Percentiles rank a stretch among this genome's conserved stretches.
Evolutionary conservation across 2,329 filamentous ascomycete genomes (phyloP).

Genomic region (Claviceps purpurea): DNA sequence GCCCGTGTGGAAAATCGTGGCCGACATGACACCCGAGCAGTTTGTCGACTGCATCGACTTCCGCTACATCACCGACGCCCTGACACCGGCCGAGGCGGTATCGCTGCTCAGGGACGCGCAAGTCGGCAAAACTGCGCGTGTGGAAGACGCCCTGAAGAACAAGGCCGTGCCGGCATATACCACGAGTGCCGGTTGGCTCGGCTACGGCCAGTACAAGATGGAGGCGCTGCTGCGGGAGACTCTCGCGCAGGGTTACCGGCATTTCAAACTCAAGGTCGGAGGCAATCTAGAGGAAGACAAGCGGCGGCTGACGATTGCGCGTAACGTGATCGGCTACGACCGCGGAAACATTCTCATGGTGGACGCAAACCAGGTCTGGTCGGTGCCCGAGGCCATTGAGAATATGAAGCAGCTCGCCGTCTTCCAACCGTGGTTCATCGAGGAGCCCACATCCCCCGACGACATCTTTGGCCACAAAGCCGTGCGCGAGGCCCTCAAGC

Average conservation of each 20-base stretch:
- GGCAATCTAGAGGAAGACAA: constrained; percentile 58
- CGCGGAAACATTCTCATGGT: constrained; percentile 79
- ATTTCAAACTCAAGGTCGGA: constrained; percentile 90
- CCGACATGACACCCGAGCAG: constrained; percentile 81
- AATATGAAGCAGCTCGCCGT: constrained; percentile 74
- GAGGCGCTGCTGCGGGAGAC: constrained; percentile 60
- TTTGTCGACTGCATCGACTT: constrained; percentile 85
- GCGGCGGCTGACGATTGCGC: constrained; percentile 56
- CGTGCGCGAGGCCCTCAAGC: constrained; percentile 64
- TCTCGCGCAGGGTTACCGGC: constrained; percentile 59
- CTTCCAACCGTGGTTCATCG: constrained; percentile 88
- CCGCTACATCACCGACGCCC: constrained; percentile 85
- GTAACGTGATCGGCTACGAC: constrained; percentile 72
- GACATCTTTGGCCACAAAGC: constrained; percentile 82
- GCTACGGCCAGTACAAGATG: constrained; percentile 82
- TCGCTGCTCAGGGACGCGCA: constrained; percentile 53
- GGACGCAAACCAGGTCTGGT: constrained; percentile 89
- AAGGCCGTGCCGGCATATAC: constrained; percentile 82
- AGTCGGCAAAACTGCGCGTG: constrained; percentile 53
- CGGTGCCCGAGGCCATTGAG: constrained; percentile 73
- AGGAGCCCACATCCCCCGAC: constrained; percentile 83
- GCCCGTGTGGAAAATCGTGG: constrained; percentile 81
- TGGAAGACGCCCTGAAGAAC: constrained; percentile 60
- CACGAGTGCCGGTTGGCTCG: constrained; percentile 83
- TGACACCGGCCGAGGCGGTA: constrained; percentile 74